phyloP scores from a whole-genome alignment of 2,329 filamentous ascomycete genomes.

The Colletotrichum scovillei region DNA sequence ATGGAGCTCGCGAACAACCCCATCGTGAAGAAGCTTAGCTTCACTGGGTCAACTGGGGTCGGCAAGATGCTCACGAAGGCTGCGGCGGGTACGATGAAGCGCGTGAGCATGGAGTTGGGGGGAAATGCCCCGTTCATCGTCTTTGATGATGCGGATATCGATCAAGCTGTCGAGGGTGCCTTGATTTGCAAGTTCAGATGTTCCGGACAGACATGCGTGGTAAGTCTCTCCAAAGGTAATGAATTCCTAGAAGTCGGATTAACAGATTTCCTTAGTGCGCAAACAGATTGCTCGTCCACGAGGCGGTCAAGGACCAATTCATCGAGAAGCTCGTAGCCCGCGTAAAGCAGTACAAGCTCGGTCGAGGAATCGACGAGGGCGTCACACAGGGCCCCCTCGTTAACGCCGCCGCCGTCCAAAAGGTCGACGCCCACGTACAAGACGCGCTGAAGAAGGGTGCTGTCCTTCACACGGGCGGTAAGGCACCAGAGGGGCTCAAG shows the following conservation, averaged over 20 bases:
- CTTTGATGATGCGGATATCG: constrained; percentile 79
- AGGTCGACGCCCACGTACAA: constrained; percentile 71
- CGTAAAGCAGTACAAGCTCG: constrained; percentile 68
- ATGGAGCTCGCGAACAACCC: constrained; percentile 44
- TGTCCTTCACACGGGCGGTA: constrained; percentile 68
- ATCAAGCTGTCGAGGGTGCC: constrained; percentile 73
- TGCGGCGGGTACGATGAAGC: constrained; percentile 75
- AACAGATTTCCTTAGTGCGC: constrained; percentile 51
- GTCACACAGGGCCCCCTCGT: constrained; percentile 72
- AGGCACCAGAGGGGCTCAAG: constrained; percentile 68
- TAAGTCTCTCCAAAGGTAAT: background rate
- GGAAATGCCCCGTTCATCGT: constrained; percentile 83
- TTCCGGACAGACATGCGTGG: constrained; percentile 78
- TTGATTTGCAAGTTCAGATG: constrained; percentile 78
- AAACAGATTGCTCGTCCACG: constrained; percentile 66
- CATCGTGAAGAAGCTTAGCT: constrained; percentile 75
- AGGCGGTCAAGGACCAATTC: constrained; percentile 69
- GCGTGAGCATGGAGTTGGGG: constrained; percentile 79
- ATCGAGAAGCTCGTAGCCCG: constrained; percentile 60
- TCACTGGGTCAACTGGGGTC: constrained; percentile 70
- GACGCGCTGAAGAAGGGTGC: constrained; percentile 73
- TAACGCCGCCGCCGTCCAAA: constrained; percentile 71
- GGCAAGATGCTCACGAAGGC: constrained; percentile 73
- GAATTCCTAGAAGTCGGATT: background rate
- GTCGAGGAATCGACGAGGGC: constrained; percentile 64